These are phyloP conservation scores for Epichloe sp. DNA, from an alignment of 2,329 filamentous ascomycete genomes.

Conservation along the genomic window DNA sequence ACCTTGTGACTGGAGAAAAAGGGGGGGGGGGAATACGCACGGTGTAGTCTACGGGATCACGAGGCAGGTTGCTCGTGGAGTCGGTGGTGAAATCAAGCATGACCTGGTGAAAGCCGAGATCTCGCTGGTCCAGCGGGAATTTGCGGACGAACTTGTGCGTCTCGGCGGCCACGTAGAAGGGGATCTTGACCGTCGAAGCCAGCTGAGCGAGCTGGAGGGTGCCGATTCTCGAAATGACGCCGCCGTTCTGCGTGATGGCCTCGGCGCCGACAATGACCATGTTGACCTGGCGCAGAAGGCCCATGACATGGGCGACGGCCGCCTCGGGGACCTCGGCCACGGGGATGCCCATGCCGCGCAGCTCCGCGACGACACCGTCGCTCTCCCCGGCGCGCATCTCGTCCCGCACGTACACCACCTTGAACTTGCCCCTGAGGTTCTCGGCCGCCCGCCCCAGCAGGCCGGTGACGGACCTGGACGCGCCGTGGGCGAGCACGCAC, in stretches of 20 bases:
- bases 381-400: constrained; percentile 46
- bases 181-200: constrained; percentile 54
- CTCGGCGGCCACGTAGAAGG: constrained; percentile 85
- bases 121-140: constrained; percentile 69
- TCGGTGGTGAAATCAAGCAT: constrained; percentile 60
- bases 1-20: too few relatives aligned
- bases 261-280: constrained; percentile 59
- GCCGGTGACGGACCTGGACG: constrained; percentile 69
- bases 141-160: constrained; percentile 93
- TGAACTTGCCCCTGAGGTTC: constrained; percentile 53
- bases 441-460: constrained; percentile 57
- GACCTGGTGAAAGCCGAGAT: constrained; percentile 65
- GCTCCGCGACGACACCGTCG: constrained; percentile 53
- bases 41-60: constrained; percentile 57
- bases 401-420: constrained; percentile 67
- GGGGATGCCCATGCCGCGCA: constrained; percentile 61
- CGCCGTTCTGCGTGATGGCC: constrained; percentile 87
- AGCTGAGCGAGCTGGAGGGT: constrained; percentile 75
- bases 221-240: constrained; percentile 79
- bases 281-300: constrained; percentile 42
- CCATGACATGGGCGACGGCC: constrained; percentile 70
- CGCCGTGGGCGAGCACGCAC: constrained; percentile 82
- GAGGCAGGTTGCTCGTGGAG: constrained; percentile 28
- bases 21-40: constrained; percentile 26
- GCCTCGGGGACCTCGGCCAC: constrained; percentile 49